Percentiles rank a stretch among this genome's conserved stretches.
phyloP scores from a whole-genome alignment of 2,329 filamentous ascomycete species.

The Colletotrichum sansevieriae region DNA sequence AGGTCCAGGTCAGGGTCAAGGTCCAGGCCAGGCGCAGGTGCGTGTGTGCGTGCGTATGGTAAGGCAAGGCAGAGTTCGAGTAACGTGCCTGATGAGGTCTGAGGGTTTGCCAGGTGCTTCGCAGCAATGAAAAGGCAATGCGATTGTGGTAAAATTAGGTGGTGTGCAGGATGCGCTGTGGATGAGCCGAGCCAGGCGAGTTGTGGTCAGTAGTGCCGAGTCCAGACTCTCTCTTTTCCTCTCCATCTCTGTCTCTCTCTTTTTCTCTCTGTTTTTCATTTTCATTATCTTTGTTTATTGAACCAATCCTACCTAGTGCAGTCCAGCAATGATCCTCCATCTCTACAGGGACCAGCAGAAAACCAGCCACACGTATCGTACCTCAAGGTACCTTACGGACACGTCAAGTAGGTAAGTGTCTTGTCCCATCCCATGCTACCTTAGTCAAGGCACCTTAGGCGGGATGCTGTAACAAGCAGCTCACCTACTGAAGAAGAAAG shows the following conservation, averaged over 20 bases:
- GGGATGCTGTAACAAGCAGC: neutral
- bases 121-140: slow-evolving; percentile 10
- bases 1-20: slow-evolving; percentile 24
- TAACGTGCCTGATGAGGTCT: neutral
- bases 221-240: slow-evolving; percentile 4
- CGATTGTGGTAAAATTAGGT: neutral
- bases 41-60: slow-evolving; percentile 13
- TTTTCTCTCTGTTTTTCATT: too few relatives aligned
- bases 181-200: neutral
- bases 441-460: neutral
- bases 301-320: neutral
- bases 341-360: too few relatives aligned
- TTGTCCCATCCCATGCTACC: too few relatives aligned
- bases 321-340: too few relatives aligned
- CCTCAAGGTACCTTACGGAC: too few relatives aligned
- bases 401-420: too few relatives aligned
- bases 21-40: slow-evolving; percentile 35
- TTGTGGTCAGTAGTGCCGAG: slow-evolving; percentile 37
- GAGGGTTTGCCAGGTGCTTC: neutral
- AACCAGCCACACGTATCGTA: too few relatives aligned
- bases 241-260: too few relatives aligned
- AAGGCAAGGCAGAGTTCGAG: slow-evolving; percentile 3
- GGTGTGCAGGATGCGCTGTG: neutral
- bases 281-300: neutral
- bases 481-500: neutral